Base-by-base conservation (phyloP, 306 rosid genomes). In the Sophora flavescens region DNA sequence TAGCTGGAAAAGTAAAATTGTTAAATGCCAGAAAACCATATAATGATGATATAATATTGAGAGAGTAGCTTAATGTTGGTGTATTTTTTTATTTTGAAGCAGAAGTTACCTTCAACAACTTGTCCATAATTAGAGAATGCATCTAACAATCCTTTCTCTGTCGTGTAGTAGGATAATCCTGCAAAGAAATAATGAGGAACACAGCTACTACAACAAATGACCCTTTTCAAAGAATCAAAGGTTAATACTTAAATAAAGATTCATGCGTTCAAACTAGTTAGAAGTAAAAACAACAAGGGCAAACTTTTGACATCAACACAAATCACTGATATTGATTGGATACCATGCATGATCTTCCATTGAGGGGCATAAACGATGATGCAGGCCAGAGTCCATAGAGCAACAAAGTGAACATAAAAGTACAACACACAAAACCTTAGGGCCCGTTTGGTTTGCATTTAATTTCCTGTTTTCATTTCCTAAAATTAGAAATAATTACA, bases 81-180 rank as follows among this genome's bases (percentile, higher is more conserved):
- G 62, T 63, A 81, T 11, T 70, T 41, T 41, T 41, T 58, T 11
- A 58, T 11, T 65, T n/a, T 48, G 32, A 75, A 70, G 69, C 80
- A 41, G 47, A 10, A 44, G 50, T 10, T 74, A 90, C 97, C 96
- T 79, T 94, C 98, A 73, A 94, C 6, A 79, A 94, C 96, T 90
- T 94, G 97, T 57, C 97, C 97, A 13, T 81, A 80, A 56, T 81
- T 74, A 68, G 95, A 91, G 72, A 94, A 94, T 17, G 88, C 92
- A 77, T 94, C 98, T 13, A 96, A 80, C 50, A 94, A 80, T 68
- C 89, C 89, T 30, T 86, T 75, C 57, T 92, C 96, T 4, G 88
- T 91, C 4, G 96, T 87, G 83, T 81, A 74, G 70, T 82, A 90
- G 33, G 98, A 86, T 38, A 94, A 81, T 76, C 97, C 98, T 94